Percentiles rank a stretch among this genome's conserved stretches.
Evolutionary conservation across 129 eudicot species (phyloP).

Genomic region (Helianthus annuus): DNA sequence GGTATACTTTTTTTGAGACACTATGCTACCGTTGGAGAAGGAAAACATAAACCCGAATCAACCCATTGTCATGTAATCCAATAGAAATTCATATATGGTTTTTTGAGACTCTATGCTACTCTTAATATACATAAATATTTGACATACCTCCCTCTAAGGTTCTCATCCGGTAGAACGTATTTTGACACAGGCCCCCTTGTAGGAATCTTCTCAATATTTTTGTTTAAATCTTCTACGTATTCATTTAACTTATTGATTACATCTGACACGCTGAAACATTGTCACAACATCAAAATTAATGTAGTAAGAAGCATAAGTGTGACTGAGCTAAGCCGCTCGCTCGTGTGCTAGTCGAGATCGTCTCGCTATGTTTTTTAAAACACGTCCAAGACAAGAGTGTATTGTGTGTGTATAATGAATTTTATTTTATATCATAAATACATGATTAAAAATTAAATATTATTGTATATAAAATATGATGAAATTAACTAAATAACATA

Average conservation of each 20-base stretch:
- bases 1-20: too few relatives aligned
- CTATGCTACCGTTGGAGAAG: too few relatives aligned
- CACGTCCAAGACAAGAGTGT: too few relatives aligned
- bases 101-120: not conserved
- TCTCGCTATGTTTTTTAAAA: too few relatives aligned
- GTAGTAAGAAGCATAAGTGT: too few relatives aligned
- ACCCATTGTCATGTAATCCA: not conserved
- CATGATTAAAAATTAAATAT: too few relatives aligned
- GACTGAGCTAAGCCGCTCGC: too few relatives aligned
- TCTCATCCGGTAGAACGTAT: constrained; percentile 87
- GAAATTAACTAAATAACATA: too few relatives aligned
- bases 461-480: too few relatives aligned
- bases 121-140: not conserved
- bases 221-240: constrained; percentile 79
- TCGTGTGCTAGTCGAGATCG: too few relatives aligned
- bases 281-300: constrained; percentile 15
- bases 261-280: constrained; percentile 58
- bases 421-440: too few relatives aligned
- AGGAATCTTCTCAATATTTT: constrained; percentile 75
- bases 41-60: not conserved
- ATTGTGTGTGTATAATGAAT: too few relatives aligned
- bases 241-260: constrained; percentile 70
- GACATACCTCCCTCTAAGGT: constrained; percentile 82
- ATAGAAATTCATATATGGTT: not conserved
- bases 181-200: constrained; percentile 87